These are phyloP conservation scores for Russula vinacea DNA, from an alignment of 768 basidiomycete genomes.

Conservation along the genomic window DNA sequence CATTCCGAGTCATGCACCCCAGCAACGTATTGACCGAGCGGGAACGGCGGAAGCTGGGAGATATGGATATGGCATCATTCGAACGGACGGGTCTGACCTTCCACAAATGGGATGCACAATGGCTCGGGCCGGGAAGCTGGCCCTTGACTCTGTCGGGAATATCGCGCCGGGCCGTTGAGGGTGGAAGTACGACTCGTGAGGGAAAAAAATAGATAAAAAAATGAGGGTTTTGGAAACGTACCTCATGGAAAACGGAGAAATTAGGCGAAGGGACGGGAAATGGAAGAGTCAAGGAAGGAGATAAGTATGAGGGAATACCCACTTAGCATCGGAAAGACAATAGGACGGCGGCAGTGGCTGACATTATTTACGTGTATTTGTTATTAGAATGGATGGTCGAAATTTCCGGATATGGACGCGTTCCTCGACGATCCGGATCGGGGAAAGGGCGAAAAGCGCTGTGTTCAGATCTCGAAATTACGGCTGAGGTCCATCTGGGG, in stretches of 20 bases:
- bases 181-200: conserved; percentile 15
- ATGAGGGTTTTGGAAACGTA: conserved; percentile 6
- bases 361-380: conserved; percentile 26
- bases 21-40: not conserved
- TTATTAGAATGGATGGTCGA: conserved; percentile 23
- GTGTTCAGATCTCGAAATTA: conserved; percentile 27
- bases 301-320: conserved; percentile 20
- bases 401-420: conserved; percentile 8
- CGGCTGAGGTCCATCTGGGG: conserved; percentile 25
- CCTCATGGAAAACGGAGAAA: conserved; percentile 12
- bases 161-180: not conserved
- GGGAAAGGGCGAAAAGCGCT: conserved; percentile 2
- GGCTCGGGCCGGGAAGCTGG: conserved; percentile 14
- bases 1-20: not conserved
- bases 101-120: conserved; percentile 4
- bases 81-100: conserved; percentile 10
- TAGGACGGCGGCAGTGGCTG: conserved; percentile 31
- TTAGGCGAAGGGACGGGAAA: conserved; percentile 25
- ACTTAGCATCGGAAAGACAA: conserved; percentile 26
- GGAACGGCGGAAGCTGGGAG: conserved; percentile 3
- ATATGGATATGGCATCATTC: not conserved
- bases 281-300: conserved; percentile 24
- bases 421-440: conserved; percentile 30
- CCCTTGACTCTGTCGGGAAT: conserved; percentile 9
- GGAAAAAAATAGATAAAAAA: conserved; percentile 15